phyloP scores from a whole-genome alignment of 2,329 filamentous ascomycete genomes.

The Tolypocladium album region DNA sequence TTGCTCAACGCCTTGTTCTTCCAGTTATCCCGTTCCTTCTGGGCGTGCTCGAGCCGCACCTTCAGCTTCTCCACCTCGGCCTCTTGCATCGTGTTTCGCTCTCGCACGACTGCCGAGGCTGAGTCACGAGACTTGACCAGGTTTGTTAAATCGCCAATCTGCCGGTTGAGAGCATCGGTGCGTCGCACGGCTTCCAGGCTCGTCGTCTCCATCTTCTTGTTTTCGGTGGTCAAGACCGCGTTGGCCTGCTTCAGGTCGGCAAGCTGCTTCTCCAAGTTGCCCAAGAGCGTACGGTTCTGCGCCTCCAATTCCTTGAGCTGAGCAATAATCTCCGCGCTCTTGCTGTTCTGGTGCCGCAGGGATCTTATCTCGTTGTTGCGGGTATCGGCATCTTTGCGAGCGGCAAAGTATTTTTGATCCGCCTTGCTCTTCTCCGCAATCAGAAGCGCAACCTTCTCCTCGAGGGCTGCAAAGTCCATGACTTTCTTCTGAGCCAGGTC shows the following conservation, averaged over 20 bases:
- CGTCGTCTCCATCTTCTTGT: constrained; percentile 64
- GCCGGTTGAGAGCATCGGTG: constrained; percentile 61
- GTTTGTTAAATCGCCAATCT: constrained; percentile 66
- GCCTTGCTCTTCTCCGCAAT: constrained; percentile 89
- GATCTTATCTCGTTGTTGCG: constrained; percentile 70
- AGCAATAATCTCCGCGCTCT: constrained; percentile 86
- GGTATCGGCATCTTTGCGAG: constrained; percentile 87
- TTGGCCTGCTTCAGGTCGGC: constrained; percentile 74
- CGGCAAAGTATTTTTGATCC: constrained; percentile 95
- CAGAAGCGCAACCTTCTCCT: constrained; percentile 66
- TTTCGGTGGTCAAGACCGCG: constrained; percentile 57
- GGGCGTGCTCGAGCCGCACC: constrained; percentile 63
- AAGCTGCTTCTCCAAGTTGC: constrained; percentile 85
- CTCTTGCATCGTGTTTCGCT: constrained; percentile 52
- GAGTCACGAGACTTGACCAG: constrained; percentile 68
- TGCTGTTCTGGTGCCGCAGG: constrained; percentile 71
- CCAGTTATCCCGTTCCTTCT: constrained; percentile 78
- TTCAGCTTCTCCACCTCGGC: constrained; percentile 72
- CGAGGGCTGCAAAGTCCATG: constrained; percentile 60
- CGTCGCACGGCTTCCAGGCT: constrained; percentile 59
- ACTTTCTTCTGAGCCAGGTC: constrained; percentile 79
- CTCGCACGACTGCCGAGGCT: constrained; percentile 35
- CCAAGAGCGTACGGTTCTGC: constrained; percentile 61
- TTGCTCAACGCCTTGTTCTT: constrained; percentile 75
- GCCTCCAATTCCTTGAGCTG: constrained; percentile 86